phyloP scores from a whole-genome alignment of 176 grass and related monocot species.

The Otatea glauca region DNA sequence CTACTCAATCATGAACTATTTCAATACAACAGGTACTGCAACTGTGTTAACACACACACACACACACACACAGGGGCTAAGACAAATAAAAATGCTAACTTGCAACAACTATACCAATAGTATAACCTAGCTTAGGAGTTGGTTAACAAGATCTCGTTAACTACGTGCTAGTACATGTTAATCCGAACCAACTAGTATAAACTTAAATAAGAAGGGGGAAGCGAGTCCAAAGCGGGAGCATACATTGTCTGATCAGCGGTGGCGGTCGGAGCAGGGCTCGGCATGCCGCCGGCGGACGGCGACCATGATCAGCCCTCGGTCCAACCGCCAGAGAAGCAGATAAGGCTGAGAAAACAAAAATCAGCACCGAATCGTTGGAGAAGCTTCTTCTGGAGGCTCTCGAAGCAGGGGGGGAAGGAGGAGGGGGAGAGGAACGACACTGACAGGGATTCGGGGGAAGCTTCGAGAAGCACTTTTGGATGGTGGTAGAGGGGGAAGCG shows the following conservation, averaged over 20 bases:
- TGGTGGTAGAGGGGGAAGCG: conserved; percentile 18
- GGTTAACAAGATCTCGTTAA: neutral
- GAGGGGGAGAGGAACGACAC: neutral
- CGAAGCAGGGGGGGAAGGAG: neutral
- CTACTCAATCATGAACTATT: neutral
- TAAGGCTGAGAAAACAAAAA: neutral
- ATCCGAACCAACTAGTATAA: neutral
- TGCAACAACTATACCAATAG: neutral
- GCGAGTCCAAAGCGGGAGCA: neutral
- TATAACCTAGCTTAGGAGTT: neutral
- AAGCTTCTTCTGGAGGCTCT: neutral
- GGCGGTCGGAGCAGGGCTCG: neutral
- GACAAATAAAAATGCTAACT: neutral
- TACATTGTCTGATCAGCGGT: conserved; percentile 38
- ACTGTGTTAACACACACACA: neutral
- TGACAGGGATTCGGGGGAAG: conserved; percentile 34
- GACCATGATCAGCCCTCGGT: conserved; percentile 21
- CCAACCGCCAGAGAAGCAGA: neutral
- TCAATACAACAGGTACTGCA: neutral
- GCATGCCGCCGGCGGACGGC: conserved; percentile 26
- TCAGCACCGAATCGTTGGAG: neutral
- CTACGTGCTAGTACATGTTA: neutral
- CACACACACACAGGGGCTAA: neutral
- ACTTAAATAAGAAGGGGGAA: neutral
- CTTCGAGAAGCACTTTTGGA: conserved; percentile 34